Percentiles rank a stretch among this genome's conserved stretches.
Conservation (phyloP, 805 yeast species). For the Saccharomyces eubayanus region DNA sequence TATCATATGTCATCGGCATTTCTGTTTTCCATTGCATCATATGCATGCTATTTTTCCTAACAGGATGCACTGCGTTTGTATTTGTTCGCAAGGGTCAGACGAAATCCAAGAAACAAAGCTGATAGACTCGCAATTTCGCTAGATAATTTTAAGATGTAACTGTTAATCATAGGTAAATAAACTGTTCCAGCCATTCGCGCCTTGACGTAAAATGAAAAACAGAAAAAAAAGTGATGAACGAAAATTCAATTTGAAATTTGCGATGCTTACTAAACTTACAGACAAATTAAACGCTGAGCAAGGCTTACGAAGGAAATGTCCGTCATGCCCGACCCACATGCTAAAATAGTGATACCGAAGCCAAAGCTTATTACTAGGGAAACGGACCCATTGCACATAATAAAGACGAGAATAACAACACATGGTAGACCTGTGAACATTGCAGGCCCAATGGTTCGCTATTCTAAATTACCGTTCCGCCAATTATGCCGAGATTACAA, state of each 20-base stretch:
- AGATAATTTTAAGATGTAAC: not conserved
- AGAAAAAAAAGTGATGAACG: not conserved
- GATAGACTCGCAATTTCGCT: not conserved
- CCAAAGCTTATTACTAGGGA: constrained; percentile 33
- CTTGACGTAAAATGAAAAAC: not conserved
- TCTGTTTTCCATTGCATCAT: constrained; percentile 12
- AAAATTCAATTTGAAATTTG: not conserved
- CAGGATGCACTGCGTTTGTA: constrained; percentile 13
- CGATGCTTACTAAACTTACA: not conserved
- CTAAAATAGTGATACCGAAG: constrained; percentile 5
- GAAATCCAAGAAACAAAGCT: not conserved
- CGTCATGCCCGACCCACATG: not conserved
- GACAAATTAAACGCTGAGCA: not conserved
- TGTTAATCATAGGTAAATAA: not conserved
- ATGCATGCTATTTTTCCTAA: constrained; percentile 12
- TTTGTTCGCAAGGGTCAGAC: not conserved
- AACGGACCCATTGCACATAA: constrained; percentile 47
- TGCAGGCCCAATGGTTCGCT: constrained; percentile 96
- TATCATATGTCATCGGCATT: constrained; percentile 21
- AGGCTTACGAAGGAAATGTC: not conserved
- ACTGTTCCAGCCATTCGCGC: not conserved
- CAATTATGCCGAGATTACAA: constrained; percentile 64
- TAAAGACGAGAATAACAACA: constrained; percentile 36
- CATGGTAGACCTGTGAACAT: constrained; percentile 52
- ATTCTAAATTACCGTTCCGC: constrained; percentile 88